Conservation (phyloP, 805 yeast genomes). For the Kazachstania psychrophila region DNA sequence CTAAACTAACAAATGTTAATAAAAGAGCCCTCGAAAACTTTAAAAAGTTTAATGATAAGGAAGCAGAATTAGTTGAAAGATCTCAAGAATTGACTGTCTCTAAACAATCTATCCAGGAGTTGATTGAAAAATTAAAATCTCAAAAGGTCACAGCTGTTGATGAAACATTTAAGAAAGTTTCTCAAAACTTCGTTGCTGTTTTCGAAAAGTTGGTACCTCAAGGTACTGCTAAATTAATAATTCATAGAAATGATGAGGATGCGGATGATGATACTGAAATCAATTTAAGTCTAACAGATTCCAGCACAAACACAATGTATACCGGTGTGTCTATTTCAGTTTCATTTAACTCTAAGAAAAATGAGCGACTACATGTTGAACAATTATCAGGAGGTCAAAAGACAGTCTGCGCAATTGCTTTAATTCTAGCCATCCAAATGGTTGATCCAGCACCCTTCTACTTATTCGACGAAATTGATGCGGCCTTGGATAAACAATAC, state of each 20-base stretch:
- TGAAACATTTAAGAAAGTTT: constrained; percentile 67
- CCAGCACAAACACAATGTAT: constrained; percentile 34
- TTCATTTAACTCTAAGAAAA: constrained; percentile 75
- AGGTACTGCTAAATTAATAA: constrained; percentile 67
- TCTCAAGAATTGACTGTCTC: constrained; percentile 62
- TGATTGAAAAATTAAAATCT: constrained; percentile 59
- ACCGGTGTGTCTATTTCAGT: constrained; percentile 80
- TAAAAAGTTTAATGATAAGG: constrained; percentile 59
- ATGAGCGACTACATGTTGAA: constrained; percentile 81
- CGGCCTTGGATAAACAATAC: constrained; percentile 87
- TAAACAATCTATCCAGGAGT: constrained; percentile 57
- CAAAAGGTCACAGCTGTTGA: constrained; percentile 79
- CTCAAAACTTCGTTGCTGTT: constrained; percentile 60
- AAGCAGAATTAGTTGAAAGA: constrained; percentile 55
- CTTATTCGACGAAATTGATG: constrained; percentile 92
- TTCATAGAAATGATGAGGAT: constrained; percentile 36
- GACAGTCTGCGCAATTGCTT: constrained; percentile 89
- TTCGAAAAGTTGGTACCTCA: constrained; percentile 77
- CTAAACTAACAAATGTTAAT: constrained; percentile 67
- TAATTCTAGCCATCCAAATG: constrained; percentile 85
- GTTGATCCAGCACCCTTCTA: constrained; percentile 98
- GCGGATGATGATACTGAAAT: constrained; percentile 18
- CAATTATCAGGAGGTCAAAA: constrained; percentile 96
- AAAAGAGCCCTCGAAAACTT: constrained; percentile 85
- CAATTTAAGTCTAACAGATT: constrained; percentile 8